phyloP scores from a whole-genome alignment of 1,284 basidiomycete species.

The Cryptococcus floricola region DNA sequence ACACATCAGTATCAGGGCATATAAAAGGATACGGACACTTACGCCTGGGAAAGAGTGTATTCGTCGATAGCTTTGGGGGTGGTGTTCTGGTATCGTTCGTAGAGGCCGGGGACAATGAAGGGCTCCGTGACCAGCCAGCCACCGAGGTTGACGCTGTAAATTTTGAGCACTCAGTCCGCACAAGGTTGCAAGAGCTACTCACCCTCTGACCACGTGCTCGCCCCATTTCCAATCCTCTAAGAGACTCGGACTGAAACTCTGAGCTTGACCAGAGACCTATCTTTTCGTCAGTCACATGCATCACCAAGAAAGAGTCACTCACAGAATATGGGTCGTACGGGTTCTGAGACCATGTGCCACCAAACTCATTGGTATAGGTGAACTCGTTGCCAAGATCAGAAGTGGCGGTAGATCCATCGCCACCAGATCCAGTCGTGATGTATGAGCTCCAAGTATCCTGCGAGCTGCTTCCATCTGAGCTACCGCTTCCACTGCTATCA shows the following conservation, averaged over 20 bases:
- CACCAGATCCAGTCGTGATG: constrained; percentile 20
- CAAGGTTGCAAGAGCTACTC: constrained; percentile 2
- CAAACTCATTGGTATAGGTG: constrained; percentile 71
- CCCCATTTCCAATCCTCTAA: constrained; percentile 80
- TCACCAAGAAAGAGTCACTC: constrained; percentile 31
- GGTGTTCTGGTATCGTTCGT: constrained; percentile 55
- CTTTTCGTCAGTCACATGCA: neutral
- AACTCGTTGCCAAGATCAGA: constrained; percentile 64
- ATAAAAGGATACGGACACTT: constrained; percentile 2
- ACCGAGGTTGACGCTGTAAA: constrained; percentile 73
- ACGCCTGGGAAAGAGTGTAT: constrained; percentile 59
- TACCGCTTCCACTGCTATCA: neutral
- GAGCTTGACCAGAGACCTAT: constrained; percentile 37
- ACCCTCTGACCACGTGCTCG: constrained; percentile 58
- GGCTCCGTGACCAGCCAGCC: constrained; percentile 55
- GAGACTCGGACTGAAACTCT: constrained; percentile 68
- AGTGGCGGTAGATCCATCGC: constrained; percentile 30
- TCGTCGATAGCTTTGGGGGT: constrained; percentile 61
- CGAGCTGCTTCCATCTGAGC: neutral
- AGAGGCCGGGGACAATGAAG: constrained; percentile 76
- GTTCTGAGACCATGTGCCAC: constrained; percentile 67
- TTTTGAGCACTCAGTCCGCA: neutral
- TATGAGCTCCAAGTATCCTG: constrained; percentile 9
- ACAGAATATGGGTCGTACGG: constrained; percentile 60
- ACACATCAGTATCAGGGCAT: neutral